These are phyloP conservation scores for Saxophila tyrrhenica DNA, from an alignment of 495 filamentous ascomycete genomes.

Conservation along the genomic window DNA sequence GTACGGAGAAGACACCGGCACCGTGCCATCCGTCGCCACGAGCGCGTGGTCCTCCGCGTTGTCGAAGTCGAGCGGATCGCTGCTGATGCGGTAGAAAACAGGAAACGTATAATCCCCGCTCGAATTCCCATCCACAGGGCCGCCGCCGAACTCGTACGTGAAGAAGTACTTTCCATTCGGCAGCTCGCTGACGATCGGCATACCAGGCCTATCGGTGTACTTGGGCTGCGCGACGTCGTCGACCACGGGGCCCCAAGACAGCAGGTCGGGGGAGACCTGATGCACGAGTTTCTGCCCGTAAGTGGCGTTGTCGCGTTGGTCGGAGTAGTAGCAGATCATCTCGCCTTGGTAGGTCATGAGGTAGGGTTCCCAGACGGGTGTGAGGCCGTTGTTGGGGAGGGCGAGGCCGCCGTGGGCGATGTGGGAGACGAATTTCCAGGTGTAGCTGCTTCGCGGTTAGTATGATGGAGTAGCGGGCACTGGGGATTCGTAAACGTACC, in stretches of 20 bases:
- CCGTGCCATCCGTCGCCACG: constrained; percentile 34
- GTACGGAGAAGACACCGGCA: constrained; percentile 38
- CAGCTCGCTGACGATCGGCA: constrained; percentile 51
- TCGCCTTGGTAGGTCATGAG: constrained; percentile 25
- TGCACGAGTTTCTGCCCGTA: constrained; percentile 53
- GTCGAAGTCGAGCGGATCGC: constrained; percentile 43
- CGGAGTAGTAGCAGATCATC: constrained; percentile 56
- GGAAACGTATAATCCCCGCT: no score
- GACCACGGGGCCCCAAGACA: constrained; percentile 45
- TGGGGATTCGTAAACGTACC: constrained; percentile 23
- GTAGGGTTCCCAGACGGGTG: constrained; percentile 63
- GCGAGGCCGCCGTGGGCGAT: constrained; percentile 54
- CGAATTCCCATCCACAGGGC: constrained; percentile 33
- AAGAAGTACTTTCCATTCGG: constrained; percentile 51
- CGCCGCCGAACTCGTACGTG: constrained; percentile 53
- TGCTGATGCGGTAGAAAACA: constrained; percentile 45
- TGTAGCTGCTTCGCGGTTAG: neutral
- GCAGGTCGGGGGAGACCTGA: constrained; percentile 45
- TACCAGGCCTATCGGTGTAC: constrained; percentile 56
- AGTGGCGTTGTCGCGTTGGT: constrained; percentile 44
- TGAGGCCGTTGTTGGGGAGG: constrained; percentile 48
- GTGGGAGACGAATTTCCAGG: constrained; percentile 56
- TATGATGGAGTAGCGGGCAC: no score
- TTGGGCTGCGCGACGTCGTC: constrained; percentile 49
- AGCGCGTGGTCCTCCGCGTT: constrained; percentile 33